A percentile compares a stretch with the other conserved stretches of the same genome.
phyloP scores from a whole-genome alignment of 164 flowering plant genomes.

The Dillenia turbinata region DNA sequence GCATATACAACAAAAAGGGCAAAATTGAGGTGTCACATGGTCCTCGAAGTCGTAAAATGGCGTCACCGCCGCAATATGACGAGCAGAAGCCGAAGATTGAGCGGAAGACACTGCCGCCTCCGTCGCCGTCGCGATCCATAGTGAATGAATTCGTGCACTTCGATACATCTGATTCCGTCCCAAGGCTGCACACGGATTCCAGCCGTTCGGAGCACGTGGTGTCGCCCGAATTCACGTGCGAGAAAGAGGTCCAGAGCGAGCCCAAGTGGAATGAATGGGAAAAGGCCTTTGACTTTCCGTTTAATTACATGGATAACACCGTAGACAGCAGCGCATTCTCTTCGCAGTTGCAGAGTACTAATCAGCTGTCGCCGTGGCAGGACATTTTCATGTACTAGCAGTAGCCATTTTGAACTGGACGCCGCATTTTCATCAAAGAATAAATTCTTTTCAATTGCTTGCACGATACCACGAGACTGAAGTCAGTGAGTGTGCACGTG shows the following conservation, averaged over 20 bases:
- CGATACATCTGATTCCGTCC: conserved; percentile 57
- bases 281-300: conserved; percentile 21
- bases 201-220: conserved; percentile 69
- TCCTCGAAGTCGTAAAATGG: not conserved
- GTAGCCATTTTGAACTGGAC: conserved; percentile 34
- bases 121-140: conserved; percentile 16
- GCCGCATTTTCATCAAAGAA: not conserved
- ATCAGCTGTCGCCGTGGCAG: conserved; percentile 50
- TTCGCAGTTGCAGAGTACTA: conserved; percentile 16
- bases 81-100: conserved; percentile 37
- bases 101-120: conserved; percentile 3
- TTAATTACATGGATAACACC: conserved; percentile 37
- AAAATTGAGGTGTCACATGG: conserved; percentile 28
- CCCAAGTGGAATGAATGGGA: conserved; percentile 37
- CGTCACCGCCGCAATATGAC: conserved; percentile 6
- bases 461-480: conserved; percentile 29
- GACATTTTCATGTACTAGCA: conserved; percentile 50
- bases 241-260: conserved; percentile 59
- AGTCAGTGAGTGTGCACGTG: conserved; percentile 43
- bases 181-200: conserved; percentile 55
- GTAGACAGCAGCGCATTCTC: conserved; percentile 9
- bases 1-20: conserved; percentile 77
- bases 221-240: conserved; percentile 57
- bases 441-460: not conserved
- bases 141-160: conserved; percentile 32